These are phyloP conservation scores for Hypoxylon fragiforme DNA, from an alignment of 495 filamentous ascomycete species.

Conservation along the genomic window DNA sequence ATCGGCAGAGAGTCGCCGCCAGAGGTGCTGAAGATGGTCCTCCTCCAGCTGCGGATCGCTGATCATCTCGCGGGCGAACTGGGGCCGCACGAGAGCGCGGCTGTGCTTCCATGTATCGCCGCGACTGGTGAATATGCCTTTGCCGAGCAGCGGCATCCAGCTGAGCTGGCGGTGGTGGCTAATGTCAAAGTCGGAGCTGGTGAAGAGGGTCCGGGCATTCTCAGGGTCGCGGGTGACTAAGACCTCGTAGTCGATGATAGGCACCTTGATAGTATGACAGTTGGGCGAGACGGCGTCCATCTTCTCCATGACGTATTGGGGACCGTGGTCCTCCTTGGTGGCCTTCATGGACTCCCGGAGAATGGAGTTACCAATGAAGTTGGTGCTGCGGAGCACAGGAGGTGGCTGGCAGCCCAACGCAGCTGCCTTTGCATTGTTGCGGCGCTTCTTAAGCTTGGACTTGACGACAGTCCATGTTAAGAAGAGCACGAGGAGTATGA, in stretches of 20 bases:
- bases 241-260: constrained; percentile 40
- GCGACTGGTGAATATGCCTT: constrained; percentile 72
- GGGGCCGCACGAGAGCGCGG: constrained; percentile 63
- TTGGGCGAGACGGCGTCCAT: constrained; percentile 32
- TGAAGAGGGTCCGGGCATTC: constrained; percentile 66
- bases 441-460: constrained; percentile 33
- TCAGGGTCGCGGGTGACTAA: constrained; percentile 61
- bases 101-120: constrained; percentile 68
- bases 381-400: constrained; percentile 36
- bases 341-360: constrained; percentile 36
- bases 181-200: constrained; percentile 63
- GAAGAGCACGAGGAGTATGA: constrained; percentile 15
- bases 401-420: constrained; percentile 36
- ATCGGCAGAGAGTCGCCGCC: constrained; percentile 33
- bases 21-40: constrained; percentile 59
- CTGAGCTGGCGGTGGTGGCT: constrained; percentile 49
- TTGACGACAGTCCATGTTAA: constrained; percentile 13
- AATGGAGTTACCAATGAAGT: constrained; percentile 37
- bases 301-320: constrained; percentile 32
- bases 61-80: constrained; percentile 64
- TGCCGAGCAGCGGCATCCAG: constrained; percentile 62
- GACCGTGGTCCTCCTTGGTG: constrained; percentile 38
- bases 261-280: constrained; percentile 31
- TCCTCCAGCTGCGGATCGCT: constrained; percentile 63
- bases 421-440: constrained; percentile 31